These are phyloP conservation scores for Ascochyta rabiei DNA, from an alignment of 2,329 filamentous ascomycete species.

Conservation along the genomic window DNA sequence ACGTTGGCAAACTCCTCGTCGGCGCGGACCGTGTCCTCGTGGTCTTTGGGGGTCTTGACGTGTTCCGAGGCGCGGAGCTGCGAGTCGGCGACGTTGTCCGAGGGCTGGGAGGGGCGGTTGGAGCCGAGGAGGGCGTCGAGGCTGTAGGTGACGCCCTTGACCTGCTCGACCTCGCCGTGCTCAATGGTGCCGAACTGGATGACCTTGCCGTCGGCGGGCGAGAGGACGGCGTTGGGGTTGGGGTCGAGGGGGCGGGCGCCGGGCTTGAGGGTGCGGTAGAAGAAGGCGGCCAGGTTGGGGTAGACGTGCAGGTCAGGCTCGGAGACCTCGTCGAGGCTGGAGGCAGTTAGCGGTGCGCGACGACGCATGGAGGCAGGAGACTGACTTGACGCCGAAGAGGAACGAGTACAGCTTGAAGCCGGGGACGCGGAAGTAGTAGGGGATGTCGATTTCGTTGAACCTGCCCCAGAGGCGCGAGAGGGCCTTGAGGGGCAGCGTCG, in stretches of 20 bases:
- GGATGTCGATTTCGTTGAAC: conserved; percentile 89
- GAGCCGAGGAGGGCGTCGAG: conserved; percentile 86
- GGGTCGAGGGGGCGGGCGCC: conserved; percentile 84
- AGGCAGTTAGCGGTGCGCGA: conserved; percentile 47
- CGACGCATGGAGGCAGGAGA: background rate
- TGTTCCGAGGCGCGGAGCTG: conserved; percentile 33
- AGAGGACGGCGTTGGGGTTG: conserved; percentile 78
- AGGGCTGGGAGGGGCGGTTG: conserved; percentile 51
- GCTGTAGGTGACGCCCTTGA: conserved; percentile 98
- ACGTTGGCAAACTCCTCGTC: conserved; percentile 93
- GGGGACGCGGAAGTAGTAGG: conserved; percentile 84
- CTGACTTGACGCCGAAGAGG: conserved; percentile 82
- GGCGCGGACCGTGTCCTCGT: conserved; percentile 70
- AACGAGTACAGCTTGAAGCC: conserved; percentile 92
- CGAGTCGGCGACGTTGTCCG: conserved; percentile 37
- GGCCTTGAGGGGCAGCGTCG: conserved; percentile 87
- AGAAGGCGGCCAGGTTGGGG: conserved; percentile 93
- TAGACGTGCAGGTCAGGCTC: conserved; percentile 89
- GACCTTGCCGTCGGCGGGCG: conserved; percentile 87
- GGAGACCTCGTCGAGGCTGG: conserved; percentile 79
- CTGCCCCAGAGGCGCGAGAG: conserved; percentile 87
- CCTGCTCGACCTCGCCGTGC: conserved; percentile 94
- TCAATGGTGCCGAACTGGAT: conserved; percentile 93
- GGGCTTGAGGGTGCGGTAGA: conserved; percentile 93
- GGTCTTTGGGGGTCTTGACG: conserved; percentile 45